These are phyloP conservation scores for Wickerhamiella azymoides DNA, from an alignment of 805 yeast species.

Conservation along the genomic window DNA sequence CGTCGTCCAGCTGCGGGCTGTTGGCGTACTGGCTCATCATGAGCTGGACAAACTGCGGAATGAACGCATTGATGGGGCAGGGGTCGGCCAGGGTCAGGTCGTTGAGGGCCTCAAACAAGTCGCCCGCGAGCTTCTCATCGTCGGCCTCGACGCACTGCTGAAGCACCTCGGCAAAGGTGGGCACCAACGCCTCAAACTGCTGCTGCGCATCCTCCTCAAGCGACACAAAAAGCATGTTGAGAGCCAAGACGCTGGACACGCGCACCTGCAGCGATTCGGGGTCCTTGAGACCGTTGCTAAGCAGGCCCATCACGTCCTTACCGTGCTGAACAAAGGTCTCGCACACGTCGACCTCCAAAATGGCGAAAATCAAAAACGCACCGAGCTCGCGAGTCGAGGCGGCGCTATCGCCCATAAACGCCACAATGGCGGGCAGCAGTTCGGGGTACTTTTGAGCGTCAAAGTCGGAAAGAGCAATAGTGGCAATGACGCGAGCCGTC, in stretches of 20 bases:
- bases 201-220: slow-evolving; percentile 50
- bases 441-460: slow-evolving; percentile 60
- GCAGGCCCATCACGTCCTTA: slow-evolving; percentile 57
- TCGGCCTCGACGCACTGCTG: slow-evolving; percentile 55
- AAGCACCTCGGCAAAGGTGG: slow-evolving; percentile 69
- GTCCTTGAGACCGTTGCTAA: slow-evolving; percentile 50
- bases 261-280: slow-evolving; percentile 56
- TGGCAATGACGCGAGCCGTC: slow-evolving; percentile 75
- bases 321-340: slow-evolving; percentile 21
- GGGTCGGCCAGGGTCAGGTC: slow-evolving; percentile 64
- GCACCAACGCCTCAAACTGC: slow-evolving; percentile 42
- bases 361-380: slow-evolving; percentile 59
- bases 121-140: slow-evolving; percentile 59
- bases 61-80: slow-evolving; percentile 61
- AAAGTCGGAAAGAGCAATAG: slow-evolving; percentile 68
- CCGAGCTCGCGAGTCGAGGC: slow-evolving; percentile 66
- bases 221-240: slow-evolving; percentile 37
- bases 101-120: slow-evolving; percentile 73
- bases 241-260: slow-evolving; percentile 67
- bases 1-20: slow-evolving; percentile 55
- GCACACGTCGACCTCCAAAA: slow-evolving; percentile 41
- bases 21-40: slow-evolving; percentile 57
- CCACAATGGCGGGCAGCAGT: slow-evolving; percentile 55
- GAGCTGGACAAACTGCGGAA: slow-evolving; percentile 53
- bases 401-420: slow-evolving; percentile 45